Conservation (phyloP, 345 rosid genomes). For the Bretschneidera sinensis region DNA sequence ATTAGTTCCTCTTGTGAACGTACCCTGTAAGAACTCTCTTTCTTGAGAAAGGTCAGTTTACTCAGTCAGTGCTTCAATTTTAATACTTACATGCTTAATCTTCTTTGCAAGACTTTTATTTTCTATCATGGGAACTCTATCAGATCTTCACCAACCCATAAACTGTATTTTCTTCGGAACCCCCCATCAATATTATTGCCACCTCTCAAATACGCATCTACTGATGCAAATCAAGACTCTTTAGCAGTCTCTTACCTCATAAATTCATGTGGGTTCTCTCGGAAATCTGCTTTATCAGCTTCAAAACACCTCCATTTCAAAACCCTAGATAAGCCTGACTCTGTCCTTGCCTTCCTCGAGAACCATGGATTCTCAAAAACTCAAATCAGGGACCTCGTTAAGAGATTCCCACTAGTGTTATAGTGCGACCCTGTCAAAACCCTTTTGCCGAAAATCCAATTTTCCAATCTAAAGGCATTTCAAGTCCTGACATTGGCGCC, state of each 20-base stretch:
- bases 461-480: conserved; percentile 17
- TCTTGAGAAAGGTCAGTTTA: too few species aligned
- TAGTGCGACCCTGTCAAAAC: not conserved
- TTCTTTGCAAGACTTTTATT: not conserved
- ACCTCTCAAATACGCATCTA: not conserved
- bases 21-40: too few species aligned
- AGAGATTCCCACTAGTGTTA: not conserved
- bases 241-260: conserved; percentile 20
- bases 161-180: not conserved
- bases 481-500: conserved; percentile 8
- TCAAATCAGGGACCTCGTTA: not conserved
- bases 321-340: conserved; percentile 4
- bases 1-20: too few species aligned
- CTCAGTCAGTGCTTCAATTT: not conserved
- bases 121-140: not conserved
- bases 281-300: conserved; percentile 14
- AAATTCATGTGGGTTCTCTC: conserved; percentile 26
- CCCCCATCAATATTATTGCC: not conserved
- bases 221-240: not conserved
- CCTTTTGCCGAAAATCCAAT: conserved; percentile 26
- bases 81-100: not conserved
- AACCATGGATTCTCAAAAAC: not conserved
- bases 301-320: conserved; percentile 11
- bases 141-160: not conserved
- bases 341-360: not conserved